phyloP scores from a whole-genome alignment of 192 early-diverging fungal genomes.

The Linnemannia elongata region DNA sequence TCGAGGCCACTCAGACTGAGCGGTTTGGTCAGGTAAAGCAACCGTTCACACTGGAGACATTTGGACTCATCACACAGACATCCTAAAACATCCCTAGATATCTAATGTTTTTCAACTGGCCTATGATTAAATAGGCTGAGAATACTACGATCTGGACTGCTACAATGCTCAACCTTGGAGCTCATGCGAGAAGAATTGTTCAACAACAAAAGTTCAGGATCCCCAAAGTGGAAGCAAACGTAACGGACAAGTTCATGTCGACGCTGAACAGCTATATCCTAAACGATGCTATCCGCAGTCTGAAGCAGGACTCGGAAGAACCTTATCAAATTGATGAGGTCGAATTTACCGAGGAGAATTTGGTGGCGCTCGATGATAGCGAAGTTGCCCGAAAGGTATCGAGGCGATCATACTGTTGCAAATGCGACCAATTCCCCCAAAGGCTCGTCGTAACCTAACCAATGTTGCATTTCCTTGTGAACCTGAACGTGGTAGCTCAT shows the following conservation, averaged over 20 bases:
- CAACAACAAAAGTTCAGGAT: constrained; percentile 59
- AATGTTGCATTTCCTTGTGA: neutral
- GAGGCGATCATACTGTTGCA: neutral
- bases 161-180: constrained; percentile 67
- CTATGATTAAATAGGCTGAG: constrained; percentile 12
- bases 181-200: constrained; percentile 62
- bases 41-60: constrained; percentile 12
- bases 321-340: constrained; percentile 44
- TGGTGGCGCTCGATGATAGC: constrained; percentile 50
- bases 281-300: constrained; percentile 40
- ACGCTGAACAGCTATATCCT: constrained; percentile 50
- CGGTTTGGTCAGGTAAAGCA: neutral
- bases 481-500: constrained; percentile 24
- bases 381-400: constrained; percentile 65
- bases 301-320: constrained; percentile 42
- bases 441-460: neutral
- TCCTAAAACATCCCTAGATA: too few relatives aligned
- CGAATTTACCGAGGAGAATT: constrained; percentile 37
- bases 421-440: neutral
- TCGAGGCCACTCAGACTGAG: constrained; percentile 33
- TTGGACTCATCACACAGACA: neutral
- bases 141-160: constrained; percentile 60
- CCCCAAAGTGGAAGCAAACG: constrained; percentile 64
- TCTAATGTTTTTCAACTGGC: neutral
- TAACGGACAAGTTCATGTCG: constrained; percentile 58